These are phyloP conservation scores for Cytospora chrysosperma DNA, from an alignment of 2,329 filamentous ascomycete genomes.

Conservation along the genomic window DNA sequence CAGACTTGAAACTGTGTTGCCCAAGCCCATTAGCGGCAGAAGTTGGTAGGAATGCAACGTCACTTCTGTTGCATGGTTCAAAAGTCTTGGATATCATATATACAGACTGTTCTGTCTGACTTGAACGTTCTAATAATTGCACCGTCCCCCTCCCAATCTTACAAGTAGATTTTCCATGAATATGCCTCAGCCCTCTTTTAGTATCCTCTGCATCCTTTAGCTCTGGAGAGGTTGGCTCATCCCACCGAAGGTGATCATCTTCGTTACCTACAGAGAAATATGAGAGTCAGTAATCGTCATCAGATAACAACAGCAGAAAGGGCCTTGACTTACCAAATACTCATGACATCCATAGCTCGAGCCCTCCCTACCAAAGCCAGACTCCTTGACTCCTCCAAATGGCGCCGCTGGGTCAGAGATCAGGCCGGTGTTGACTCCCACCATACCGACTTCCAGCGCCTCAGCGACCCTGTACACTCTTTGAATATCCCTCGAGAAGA, in stretches of 20 bases:
- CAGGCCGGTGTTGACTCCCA: slow-evolving; percentile 77
- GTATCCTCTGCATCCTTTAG: slow-evolving; percentile 27
- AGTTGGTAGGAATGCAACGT: not conserved
- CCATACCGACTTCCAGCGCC: slow-evolving; percentile 80
- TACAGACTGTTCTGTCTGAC: not conserved
- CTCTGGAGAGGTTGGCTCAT: slow-evolving; percentile 56
- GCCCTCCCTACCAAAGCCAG: slow-evolving; percentile 77
- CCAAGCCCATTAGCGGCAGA: not conserved
- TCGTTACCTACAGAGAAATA: slow-evolving; percentile 58
- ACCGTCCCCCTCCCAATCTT: not conserved
- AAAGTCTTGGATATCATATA: not conserved
- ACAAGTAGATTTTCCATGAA: not conserved
- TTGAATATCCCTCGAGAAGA: slow-evolving; percentile 70
- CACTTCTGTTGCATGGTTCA: not conserved
- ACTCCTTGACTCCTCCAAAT: slow-evolving; percentile 82
- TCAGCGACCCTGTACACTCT: slow-evolving; percentile 63
- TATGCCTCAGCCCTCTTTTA: not conserved
- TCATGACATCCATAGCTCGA: slow-evolving; percentile 75
- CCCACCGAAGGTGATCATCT: slow-evolving; percentile 61
- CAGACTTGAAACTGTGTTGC: not conserved
- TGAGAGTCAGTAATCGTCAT: not conserved
- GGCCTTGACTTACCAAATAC: slow-evolving; percentile 44
- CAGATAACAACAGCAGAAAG: not conserved
- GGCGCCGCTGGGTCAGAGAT: slow-evolving; percentile 58
- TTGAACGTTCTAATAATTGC: not conserved